Conservation (phyloP, 306 rosid species). For the Cucurbita argyrosperma region DNA sequence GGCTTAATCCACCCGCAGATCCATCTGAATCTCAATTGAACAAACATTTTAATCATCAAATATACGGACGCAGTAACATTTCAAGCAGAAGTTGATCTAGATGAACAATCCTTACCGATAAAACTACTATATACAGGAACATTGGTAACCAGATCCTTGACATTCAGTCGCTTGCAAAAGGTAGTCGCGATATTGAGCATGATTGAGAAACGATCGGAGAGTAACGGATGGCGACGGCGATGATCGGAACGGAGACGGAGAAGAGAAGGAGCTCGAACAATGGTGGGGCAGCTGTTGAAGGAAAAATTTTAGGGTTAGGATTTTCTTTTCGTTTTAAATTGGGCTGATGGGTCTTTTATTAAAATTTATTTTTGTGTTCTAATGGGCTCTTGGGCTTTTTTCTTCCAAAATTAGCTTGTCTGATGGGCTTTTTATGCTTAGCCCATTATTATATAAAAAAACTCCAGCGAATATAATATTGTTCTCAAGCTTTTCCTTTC, state of each 20-base stretch:
- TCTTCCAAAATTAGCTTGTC: too few relatives aligned
- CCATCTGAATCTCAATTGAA: slow-evolving; percentile 28
- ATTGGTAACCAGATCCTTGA: slow-evolving; percentile 42
- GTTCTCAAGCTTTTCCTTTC: too few relatives aligned
- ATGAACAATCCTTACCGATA: slow-evolving; percentile 29
- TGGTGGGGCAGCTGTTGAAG: too few relatives aligned
- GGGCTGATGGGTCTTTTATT: not conserved
- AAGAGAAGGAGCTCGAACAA: too few relatives aligned
- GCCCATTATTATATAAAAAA: too few relatives aligned
- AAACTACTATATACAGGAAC: slow-evolving; percentile 45
- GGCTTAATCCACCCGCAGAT: slow-evolving; percentile 56
- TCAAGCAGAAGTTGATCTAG: not conserved
- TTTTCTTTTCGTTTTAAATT: not conserved
- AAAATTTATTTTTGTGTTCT: too few relatives aligned
- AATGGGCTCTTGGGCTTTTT: too few relatives aligned
- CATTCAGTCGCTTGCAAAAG: slow-evolving; percentile 44
- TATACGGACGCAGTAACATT: not conserved
- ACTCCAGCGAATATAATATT: too few relatives aligned
- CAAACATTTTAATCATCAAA: slow-evolving; percentile 8
- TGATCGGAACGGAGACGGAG: not conserved
- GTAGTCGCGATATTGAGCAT: slow-evolving; percentile 46
- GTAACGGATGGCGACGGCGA: not conserved
- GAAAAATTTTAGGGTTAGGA: not conserved
- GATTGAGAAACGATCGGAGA: not conserved
- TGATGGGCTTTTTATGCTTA: too few relatives aligned